A percentile compares a stretch with the other conserved stretches of the same genome.
Evolutionary conservation across 257 asterid species (phyloP).

Genomic region (Datura wrightii): DNA sequence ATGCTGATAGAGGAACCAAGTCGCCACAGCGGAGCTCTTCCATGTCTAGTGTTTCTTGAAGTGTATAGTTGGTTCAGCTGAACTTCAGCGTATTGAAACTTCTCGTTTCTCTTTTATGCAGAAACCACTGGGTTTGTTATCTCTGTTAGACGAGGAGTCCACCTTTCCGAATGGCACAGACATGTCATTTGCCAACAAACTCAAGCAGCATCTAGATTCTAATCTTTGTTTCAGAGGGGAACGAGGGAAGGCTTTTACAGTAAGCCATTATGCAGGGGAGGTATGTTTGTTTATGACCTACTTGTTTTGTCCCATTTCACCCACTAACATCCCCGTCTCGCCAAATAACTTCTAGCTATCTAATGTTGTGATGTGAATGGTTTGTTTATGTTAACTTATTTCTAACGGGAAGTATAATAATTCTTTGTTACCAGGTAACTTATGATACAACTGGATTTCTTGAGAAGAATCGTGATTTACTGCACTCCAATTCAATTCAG

Average conservation of each 20-base stretch:
- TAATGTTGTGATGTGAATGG: constrained; percentile 20
- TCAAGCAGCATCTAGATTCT: constrained; percentile 80
- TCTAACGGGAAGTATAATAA: constrained; percentile 25
- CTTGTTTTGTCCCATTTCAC: constrained; percentile 29
- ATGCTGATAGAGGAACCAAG: constrained; percentile 12
- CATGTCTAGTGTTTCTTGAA: constrained; percentile 22
- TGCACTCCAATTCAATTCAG: constrained; percentile 85
- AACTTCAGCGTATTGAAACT: not conserved
- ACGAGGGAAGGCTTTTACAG: constrained; percentile 82
- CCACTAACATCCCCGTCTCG: not conserved
- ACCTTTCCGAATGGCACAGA: constrained; percentile 98
- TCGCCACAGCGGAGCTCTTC: not conserved
- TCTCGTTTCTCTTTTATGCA: constrained; percentile 49
- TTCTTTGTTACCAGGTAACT: constrained; percentile 64
- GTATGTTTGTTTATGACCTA: constrained; percentile 46
- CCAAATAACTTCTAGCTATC: not conserved
- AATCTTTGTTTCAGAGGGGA: constrained; percentile 88
- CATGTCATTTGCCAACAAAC: constrained; percentile 93
- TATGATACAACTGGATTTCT: constrained; percentile 92
- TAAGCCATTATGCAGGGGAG: constrained; percentile 98
- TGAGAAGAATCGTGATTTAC: constrained; percentile 95
- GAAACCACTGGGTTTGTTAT: constrained; percentile 91
- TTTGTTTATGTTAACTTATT: constrained; percentile 18
- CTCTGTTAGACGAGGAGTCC: constrained; percentile 96
- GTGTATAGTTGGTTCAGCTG: constrained; percentile 11